A percentile compares a stretch with the other conserved stretches of the same genome.
These are phyloP conservation scores for Coemansia sp. DNA, from an alignment of 192 early-diverging fungal genomes.

Conservation along the genomic window DNA sequence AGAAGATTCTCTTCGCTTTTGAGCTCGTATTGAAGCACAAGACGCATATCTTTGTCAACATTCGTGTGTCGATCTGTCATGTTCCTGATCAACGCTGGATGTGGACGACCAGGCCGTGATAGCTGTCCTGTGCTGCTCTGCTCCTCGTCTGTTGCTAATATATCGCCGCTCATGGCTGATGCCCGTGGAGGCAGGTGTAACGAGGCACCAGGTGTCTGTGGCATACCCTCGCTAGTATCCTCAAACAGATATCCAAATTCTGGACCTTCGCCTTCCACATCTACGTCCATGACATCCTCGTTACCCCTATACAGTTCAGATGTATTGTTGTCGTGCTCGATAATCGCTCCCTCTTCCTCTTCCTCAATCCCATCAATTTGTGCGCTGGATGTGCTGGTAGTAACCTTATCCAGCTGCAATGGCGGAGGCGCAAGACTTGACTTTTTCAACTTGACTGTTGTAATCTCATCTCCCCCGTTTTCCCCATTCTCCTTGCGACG, in stretches of 20 bases:
- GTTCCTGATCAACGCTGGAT: slow-evolving; percentile 21
- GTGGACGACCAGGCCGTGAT: slow-evolving; percentile 14
- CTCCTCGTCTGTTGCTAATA: not conserved
- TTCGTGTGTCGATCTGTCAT: slow-evolving; percentile 10
- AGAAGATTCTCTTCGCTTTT: slow-evolving; percentile 39
- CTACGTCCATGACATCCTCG: slow-evolving; percentile 34
- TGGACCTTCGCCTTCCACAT: slow-evolving; percentile 35
- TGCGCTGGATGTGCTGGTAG: not conserved
- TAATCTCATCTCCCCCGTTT: slow-evolving; percentile 5
- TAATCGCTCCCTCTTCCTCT: slow-evolving; percentile 7
- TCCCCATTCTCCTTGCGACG: slow-evolving; percentile 7
- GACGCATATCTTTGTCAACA: slow-evolving; percentile 36
- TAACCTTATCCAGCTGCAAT: slow-evolving; percentile 18
- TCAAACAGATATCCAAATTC: slow-evolving; percentile 49
- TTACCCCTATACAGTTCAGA: slow-evolving; percentile 5
- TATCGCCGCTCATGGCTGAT: slow-evolving; percentile 11
- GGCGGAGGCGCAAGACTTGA: slow-evolving; percentile 49
- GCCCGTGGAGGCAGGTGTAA: slow-evolving; percentile 23
- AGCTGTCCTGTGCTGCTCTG: not conserved
- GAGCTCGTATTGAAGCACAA: slow-evolving; percentile 49
- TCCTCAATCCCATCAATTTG: not conserved
- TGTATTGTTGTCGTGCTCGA: not conserved
- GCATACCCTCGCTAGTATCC: slow-evolving; percentile 21
- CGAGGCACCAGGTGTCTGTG: slow-evolving; percentile 20
- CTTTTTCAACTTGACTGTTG: slow-evolving; percentile 36